These are phyloP conservation scores for Trametes cinnabarina DNA, from an alignment of 768 basidiomycete genomes.

Conservation along the genomic window DNA sequence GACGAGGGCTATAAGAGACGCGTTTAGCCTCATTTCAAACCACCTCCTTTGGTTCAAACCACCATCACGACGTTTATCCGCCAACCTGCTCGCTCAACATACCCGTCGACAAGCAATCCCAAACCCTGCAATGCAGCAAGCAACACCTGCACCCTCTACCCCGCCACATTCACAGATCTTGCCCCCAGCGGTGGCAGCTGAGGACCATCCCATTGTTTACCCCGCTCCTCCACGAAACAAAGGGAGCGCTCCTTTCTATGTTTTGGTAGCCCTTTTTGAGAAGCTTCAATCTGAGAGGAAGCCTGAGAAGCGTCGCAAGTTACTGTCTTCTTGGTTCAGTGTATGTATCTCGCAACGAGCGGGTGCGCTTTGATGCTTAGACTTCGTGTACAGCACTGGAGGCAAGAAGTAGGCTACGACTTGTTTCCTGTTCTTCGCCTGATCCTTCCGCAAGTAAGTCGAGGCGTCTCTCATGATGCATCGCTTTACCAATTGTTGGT, in stretches of 20 bases:
- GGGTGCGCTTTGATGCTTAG: neutral
- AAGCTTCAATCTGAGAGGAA: constrained; percentile 71
- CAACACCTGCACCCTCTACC: constrained; percentile 67
- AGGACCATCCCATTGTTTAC: constrained; percentile 34
- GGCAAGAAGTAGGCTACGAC: constrained; percentile 80
- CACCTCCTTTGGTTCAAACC: neutral
- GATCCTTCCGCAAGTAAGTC: constrained; percentile 74
- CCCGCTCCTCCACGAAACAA: constrained; percentile 61
- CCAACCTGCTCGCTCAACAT: no score
- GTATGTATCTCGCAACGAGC: constrained; percentile 43
- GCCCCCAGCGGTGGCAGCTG: constrained; percentile 15
- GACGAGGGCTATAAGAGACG: neutral
- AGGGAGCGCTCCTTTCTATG: constrained; percentile 66
- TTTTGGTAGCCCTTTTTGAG: constrained; percentile 71
- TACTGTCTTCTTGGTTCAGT: constrained; percentile 76
- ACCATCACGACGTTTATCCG: neutral
- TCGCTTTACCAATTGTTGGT: constrained; percentile 1
- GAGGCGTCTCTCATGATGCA: neutral
- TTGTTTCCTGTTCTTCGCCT: constrained; percentile 88
- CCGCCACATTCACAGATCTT: constrained; percentile 45
- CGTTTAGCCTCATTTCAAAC: no score
- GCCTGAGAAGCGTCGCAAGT: constrained; percentile 67
- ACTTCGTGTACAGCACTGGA: constrained; percentile 64
- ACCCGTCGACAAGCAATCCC: no score
- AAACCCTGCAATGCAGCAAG: constrained; percentile 15